Conservation (phyloP, 2,329 filamentous ascomycete species). For the Aquanectria penicillioides region DNA sequence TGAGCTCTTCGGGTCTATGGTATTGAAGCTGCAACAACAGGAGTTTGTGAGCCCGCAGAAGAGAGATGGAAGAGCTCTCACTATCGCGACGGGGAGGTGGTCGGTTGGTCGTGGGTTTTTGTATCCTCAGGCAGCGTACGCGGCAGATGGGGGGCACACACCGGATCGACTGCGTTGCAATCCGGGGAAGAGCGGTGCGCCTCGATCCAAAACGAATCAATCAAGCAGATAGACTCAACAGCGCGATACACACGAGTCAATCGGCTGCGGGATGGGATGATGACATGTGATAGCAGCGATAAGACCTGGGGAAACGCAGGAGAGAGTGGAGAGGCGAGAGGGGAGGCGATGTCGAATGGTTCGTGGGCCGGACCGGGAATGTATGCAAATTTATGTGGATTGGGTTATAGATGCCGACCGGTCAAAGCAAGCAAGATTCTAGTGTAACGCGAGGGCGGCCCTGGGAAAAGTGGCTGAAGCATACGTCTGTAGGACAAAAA, state of each 20-base stretch:
- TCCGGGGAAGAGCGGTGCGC: not conserved
- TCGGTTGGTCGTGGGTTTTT: not conserved
- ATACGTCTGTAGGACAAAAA: too few relatives aligned
- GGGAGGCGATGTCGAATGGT: slow-evolving; percentile 10
- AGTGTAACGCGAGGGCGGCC: slow-evolving; percentile 1
- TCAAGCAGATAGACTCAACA: slow-evolving; percentile 2
- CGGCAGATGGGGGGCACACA: not conserved
- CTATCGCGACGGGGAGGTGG: not conserved
- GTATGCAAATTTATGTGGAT: slow-evolving; percentile 13
- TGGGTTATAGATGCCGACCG: slow-evolving; percentile 9
- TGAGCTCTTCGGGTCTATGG: slow-evolving; percentile 2
- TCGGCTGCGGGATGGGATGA: slow-evolving; percentile 17
- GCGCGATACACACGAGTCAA: slow-evolving; percentile 7
- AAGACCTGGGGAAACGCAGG: slow-evolving; percentile 17
- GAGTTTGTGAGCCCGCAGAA: too few relatives aligned
- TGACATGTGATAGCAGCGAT: slow-evolving; percentile 35
- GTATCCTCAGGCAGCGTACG: slow-evolving; percentile 11
- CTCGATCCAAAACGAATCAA: slow-evolving; percentile 10
- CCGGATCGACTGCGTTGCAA: not conserved
- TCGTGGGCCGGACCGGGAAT: slow-evolving; percentile 16
- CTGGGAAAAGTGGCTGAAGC: slow-evolving; percentile 4
- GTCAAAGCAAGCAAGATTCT: slow-evolving; percentile 5
- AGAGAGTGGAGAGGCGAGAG: slow-evolving; percentile 16
- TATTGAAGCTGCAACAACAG: not conserved
- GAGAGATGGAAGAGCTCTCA: too few relatives aligned